These are phyloP conservation scores for Evernia prunastri DNA, from an alignment of 495 filamentous ascomycete species.

Conservation along the genomic window DNA sequence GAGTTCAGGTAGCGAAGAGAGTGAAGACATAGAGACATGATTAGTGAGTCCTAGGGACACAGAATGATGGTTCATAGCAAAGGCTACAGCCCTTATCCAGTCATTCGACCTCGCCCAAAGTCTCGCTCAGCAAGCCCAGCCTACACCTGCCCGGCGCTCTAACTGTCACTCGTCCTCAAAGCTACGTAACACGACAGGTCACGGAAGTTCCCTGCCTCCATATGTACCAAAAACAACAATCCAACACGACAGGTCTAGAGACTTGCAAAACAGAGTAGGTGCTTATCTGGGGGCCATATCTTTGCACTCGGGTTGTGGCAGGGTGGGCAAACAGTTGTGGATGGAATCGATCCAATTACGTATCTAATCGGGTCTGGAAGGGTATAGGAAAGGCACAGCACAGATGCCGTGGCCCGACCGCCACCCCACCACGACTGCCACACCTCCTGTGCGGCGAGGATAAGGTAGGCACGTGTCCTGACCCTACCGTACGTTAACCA, in stretches of 20 bases:
- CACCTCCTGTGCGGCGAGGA: not conserved
- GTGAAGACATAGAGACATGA: not conserved
- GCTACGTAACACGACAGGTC: not conserved
- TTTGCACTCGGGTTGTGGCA: too few species aligned
- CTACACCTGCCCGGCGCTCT: not conserved
- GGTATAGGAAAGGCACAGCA: not conserved
- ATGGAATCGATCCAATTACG: too few species aligned
- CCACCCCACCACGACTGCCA: not conserved
- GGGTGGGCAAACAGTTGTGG: too few species aligned
- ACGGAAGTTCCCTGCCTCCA: not conserved
- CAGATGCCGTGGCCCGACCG: not conserved
- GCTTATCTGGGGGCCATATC: too few species aligned
- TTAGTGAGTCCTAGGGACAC: too few species aligned
- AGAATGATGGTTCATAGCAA: too few species aligned
- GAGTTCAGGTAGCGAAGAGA: too few species aligned
- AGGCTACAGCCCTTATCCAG: not conserved
- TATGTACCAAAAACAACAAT: too few species aligned
- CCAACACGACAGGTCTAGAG: too few species aligned
- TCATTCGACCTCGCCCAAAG: not conserved
- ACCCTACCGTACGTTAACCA: not conserved
- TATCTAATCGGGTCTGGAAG: too few species aligned
- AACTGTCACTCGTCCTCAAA: not conserved
- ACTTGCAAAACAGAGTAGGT: too few species aligned
- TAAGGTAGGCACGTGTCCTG: too few species aligned
- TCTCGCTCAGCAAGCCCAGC: not conserved